A percentile compares a stretch with the other conserved stretches of the same genome.
Conservation (phyloP, 257 asterid species). For the Nicotiana attenuata region DNA sequence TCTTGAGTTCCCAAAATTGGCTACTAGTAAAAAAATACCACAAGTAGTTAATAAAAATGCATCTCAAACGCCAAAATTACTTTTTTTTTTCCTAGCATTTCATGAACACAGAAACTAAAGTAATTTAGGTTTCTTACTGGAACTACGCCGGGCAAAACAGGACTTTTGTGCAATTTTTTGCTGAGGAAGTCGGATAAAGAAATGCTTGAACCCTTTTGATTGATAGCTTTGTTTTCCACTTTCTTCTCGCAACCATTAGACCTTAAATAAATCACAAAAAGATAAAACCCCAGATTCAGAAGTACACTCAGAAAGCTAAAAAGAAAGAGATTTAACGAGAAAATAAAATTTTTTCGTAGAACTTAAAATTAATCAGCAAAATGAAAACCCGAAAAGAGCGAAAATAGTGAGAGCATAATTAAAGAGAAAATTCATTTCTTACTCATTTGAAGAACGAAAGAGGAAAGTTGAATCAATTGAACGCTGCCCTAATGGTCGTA, state of each 20-base stretch:
- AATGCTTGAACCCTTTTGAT: slow-evolving; percentile 33
- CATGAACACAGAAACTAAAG: not conserved
- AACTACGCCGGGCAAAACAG: slow-evolving; percentile 44
- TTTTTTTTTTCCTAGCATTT: not conserved
- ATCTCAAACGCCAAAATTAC: not conserved
- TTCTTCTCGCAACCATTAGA: slow-evolving; percentile 23
- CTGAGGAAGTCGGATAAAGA: slow-evolving; percentile 66
- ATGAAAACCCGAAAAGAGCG: not conserved
- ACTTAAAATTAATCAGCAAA: not conserved
- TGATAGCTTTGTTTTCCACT: slow-evolving; percentile 24
- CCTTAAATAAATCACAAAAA: slow-evolving; percentile 16
- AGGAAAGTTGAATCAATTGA: slow-evolving; percentile 50
- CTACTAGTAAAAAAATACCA: not conserved
- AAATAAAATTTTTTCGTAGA: too few species aligned
- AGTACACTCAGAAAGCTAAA: not conserved
- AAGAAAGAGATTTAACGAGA: not conserved
- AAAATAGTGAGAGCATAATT: not conserved
- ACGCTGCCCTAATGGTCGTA: slow-evolving; percentile 63
- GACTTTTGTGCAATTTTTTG: slow-evolving; percentile 51
- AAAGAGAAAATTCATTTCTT: not conserved
- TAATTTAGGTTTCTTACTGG: slow-evolving; percentile 26
- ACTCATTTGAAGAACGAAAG: slow-evolving; percentile 53
- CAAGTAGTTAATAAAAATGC: not conserved
- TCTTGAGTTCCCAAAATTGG: not conserved
- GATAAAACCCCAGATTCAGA: not conserved